Conservation (phyloP, 441 rosid genomes). For the Populus hybrid region DNA sequence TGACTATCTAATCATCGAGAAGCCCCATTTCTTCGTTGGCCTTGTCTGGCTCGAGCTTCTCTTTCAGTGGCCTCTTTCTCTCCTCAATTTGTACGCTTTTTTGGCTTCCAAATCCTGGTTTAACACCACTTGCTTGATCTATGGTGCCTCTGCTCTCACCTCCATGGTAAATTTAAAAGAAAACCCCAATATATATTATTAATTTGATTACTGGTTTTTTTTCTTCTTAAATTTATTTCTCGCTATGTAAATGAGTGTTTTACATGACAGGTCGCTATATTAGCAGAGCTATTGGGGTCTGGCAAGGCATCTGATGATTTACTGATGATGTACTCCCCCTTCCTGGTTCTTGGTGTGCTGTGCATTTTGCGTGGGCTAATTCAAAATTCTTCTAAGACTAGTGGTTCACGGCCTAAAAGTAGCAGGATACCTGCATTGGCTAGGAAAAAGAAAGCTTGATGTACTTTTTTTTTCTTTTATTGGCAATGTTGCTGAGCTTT, state of each 20-base stretch:
- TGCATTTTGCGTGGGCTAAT: constrained; percentile 59
- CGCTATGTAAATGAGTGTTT: background rate
- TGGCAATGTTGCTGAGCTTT: background rate
- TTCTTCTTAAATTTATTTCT: background rate
- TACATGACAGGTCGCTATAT: constrained; percentile 40
- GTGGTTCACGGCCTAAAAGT: constrained; percentile 8
- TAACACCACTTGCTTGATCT: constrained; percentile 66
- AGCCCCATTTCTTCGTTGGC: constrained; percentile 72
- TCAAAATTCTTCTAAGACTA: constrained; percentile 22
- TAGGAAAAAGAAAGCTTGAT: constrained; percentile 54
- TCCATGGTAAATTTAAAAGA: constrained; percentile 49
- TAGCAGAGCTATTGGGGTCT: constrained; percentile 53
- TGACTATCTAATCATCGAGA: constrained; percentile 61
- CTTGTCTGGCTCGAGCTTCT: constrained; percentile 66
- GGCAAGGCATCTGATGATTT: constrained; percentile 52
- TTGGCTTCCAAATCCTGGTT: constrained; percentile 62
- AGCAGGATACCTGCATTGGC: constrained; percentile 43
- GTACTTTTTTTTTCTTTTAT: background rate
- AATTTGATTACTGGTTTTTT: background rate
- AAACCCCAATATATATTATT: too few species aligned
- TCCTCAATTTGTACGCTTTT: constrained; percentile 54
- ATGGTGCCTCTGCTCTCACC: constrained; percentile 59
- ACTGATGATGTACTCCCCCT: constrained; percentile 48
- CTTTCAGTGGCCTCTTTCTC: constrained; percentile 73
- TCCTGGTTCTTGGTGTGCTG: constrained; percentile 51